Base-by-base conservation (phyloP, 2,329 filamentous ascomycete species). In the Chrysoporthe austroafricana region DNA sequence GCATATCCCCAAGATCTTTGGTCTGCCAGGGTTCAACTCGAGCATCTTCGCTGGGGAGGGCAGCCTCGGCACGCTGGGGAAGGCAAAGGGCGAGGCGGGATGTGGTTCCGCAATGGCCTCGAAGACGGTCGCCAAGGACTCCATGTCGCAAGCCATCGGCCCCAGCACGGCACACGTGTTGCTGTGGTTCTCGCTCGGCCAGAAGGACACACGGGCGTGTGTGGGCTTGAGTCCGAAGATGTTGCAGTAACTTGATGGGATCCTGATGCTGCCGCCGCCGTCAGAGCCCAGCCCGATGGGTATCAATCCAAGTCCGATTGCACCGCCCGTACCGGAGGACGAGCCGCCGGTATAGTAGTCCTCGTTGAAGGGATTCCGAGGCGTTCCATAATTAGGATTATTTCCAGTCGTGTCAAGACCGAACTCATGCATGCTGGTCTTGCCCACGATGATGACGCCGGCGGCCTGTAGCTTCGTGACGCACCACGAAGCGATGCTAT, bases 281-380 rank as follows among this genome's bases (percentile, higher is more conserved):
- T 94, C 91, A 50, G 86, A 88, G 18, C 91, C 92, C 14, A 93
- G 82, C 0, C 90, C 89, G 66, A 92, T 86, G 0, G 92, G 91
- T 0, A 93, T 83, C 2, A 94, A 82, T 0, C 92, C 91, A 6
- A 88, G 79, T 1, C 84, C 83, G n/a, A 93, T 88, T 13, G 87
- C 88, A 73, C 92, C 93, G 0, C 84, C 91, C 5, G 88, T 88
- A 1, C 92, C 92, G 2, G 91, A 91, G 0, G 91, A 94, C 6
- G 89, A 92, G 16, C 92, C 92, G 61, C 92, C 92, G 3, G 88
- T 88, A 77, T 96, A 96, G 79, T 93, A 95, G 3, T 81, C 76
- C 0, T 80, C 76, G 75, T 94, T 92, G 77, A 92, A 88, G 0
- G 92, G 92, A 73, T 96, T 96, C 16, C 84, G 82, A 0, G 93